Base-by-base conservation (phyloP, 2,329 filamentous ascomycete genomes). In the Penicillium sp. region DNA sequence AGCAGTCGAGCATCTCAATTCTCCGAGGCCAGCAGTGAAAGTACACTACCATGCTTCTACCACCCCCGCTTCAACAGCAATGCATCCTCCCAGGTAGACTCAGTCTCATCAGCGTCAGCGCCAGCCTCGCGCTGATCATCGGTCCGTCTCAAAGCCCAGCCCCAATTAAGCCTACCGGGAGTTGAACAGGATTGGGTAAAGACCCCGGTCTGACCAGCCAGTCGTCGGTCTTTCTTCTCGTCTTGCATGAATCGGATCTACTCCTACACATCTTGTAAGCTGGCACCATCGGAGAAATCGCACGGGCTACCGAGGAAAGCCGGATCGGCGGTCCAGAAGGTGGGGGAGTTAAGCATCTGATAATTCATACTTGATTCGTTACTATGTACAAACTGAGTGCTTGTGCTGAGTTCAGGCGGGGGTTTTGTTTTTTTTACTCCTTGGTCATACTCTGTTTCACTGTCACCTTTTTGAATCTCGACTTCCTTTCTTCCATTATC, bases 271-370 rank as follows among this genome's bases (percentile, higher is more conserved):
- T 7, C 28, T 33, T 7, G 26, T 8, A 22, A 40, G 8, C 30
- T 30, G 16, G 11, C 16, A 38, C 28, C 10, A 33, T 30, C 52
- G 37, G 55, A 58, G 35, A 43, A 46, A 43, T 48, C 33, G 38
- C 22, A n/a, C 37, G 7, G 46, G 19, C 51, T 42, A 28, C 53
- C 28, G 45, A 60, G 52, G 56, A 55, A 43, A 55, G 57, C 33
- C 35, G 52, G 56, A 59, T 63, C 51, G 42, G 49, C 38, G 25
- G 53, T 40, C 48, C 57, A 59, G 56, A 55, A 48, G 38, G 56
- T 30, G 26, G 45, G 26, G 40, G 53, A 42, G 52, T 57, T 55
- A 63, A 67, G 55, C 62, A 63, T 65, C 65, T 61, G 62, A 66
- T 68, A 66, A 63, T 60, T 35, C 54, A 19, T n/a, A 48, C 14